Percentiles rank a stretch among this genome's conserved stretches.
phyloP scores from a whole-genome alignment of 495 filamentous ascomycete species.

The Podospora appendiculata region DNA sequence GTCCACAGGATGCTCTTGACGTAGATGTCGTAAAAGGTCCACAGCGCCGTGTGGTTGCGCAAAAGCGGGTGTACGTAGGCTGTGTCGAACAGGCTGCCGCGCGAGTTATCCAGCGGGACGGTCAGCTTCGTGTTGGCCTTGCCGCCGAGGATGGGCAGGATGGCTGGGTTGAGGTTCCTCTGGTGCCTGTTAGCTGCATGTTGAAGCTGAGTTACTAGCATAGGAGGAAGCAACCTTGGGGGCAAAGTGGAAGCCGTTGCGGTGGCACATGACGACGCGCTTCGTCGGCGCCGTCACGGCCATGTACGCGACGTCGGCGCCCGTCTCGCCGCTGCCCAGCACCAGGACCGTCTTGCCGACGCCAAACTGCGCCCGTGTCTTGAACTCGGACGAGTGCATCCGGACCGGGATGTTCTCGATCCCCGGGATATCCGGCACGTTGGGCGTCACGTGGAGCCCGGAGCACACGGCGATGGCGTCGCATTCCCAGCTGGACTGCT shows the following conservation, averaged over 20 bases:
- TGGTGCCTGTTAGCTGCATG: background rate
- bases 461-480: slow-evolving; percentile 38
- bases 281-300: slow-evolving; percentile 31
- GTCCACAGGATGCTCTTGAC: slow-evolving; percentile 32
- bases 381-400: slow-evolving; percentile 37
- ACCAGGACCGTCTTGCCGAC: slow-evolving; percentile 31
- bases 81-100: slow-evolving; percentile 40
- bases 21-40: slow-evolving; percentile 33
- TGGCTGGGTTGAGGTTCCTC: slow-evolving; percentile 22
- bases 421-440: slow-evolving; percentile 29
- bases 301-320: slow-evolving; percentile 32
- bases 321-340: slow-evolving; percentile 37
- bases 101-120: slow-evolving; percentile 33
- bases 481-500: slow-evolving; percentile 20
- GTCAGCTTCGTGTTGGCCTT: slow-evolving; percentile 25
- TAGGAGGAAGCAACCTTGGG: slow-evolving; percentile 25
- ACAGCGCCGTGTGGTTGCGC: slow-evolving; percentile 24
- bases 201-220: too few species aligned
- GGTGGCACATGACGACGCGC: slow-evolving; percentile 32
- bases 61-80: slow-evolving; percentile 39
- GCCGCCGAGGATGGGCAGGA: slow-evolving; percentile 20
- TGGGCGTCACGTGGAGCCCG: slow-evolving; percentile 32
- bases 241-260: slow-evolving; percentile 33
- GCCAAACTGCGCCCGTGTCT: slow-evolving; percentile 29
- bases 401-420: slow-evolving; percentile 29